phyloP scores from a whole-genome alignment of 2,329 filamentous ascomycete species.

The Alternaria brassicae region DNA sequence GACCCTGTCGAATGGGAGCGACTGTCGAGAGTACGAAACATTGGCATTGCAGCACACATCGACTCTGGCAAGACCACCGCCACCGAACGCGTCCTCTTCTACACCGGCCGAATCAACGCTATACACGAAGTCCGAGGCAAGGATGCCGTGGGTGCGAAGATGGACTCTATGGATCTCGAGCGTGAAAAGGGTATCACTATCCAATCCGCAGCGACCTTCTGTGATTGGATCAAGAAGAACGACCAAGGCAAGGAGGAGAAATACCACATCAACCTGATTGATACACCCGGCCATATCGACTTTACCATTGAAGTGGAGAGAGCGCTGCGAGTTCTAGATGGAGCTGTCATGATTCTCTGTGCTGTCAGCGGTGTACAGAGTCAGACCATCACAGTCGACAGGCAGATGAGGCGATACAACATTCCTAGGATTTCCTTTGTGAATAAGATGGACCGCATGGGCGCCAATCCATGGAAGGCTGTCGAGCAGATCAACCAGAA shows the following conservation, averaged over 20 bases:
- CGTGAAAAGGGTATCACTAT: constrained; percentile 99
- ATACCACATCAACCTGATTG: constrained; percentile 98
- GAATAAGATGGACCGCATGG: constrained; percentile 99
- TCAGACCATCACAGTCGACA: constrained; percentile 97
- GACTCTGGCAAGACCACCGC: constrained; percentile 98
- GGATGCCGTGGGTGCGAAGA: constrained; percentile 95
- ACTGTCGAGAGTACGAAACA: constrained; percentile 86
- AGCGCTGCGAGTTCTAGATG: constrained; percentile 91
- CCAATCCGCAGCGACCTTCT: constrained; percentile 96
- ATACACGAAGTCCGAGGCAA: constrained; percentile 97
- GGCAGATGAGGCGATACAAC: constrained; percentile 98
- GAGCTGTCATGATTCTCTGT: constrained; percentile 97
- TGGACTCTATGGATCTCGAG: constrained; percentile 99
- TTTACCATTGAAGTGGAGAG: constrained; percentile 99
- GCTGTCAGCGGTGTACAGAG: constrained; percentile 96
- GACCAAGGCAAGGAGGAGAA: constrained; percentile 79
- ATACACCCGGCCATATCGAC: constrained; percentile 97
- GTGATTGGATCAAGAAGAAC: constrained; percentile 87
- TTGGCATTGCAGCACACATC: constrained; percentile 98
- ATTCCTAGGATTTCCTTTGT: constrained; percentile 94
- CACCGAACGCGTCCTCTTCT: constrained; percentile 96
- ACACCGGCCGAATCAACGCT: constrained; percentile 93
- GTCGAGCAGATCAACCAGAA: constrained; percentile 98
- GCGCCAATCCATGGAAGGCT: constrained; percentile 96
- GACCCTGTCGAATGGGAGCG: constrained; percentile 78